Conservation (phyloP, 2,329 filamentous ascomycete genomes). For the Rutstroemia sp. region DNA sequence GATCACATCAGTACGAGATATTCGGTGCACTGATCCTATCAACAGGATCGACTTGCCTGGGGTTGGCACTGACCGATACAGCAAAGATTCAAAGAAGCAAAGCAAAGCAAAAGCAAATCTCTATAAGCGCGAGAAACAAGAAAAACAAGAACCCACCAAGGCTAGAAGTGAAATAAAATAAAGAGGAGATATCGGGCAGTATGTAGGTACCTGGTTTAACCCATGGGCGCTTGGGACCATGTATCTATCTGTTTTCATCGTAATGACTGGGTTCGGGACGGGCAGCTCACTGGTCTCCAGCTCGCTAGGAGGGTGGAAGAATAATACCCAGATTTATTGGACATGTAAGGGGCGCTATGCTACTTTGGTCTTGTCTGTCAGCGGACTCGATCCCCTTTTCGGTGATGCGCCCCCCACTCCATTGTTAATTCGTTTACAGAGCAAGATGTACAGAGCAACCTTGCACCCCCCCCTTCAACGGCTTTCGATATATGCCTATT, state of each 20-base stretch:
- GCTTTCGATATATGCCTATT: slow-evolving; percentile 22
- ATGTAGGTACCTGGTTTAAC: slow-evolving; percentile 6
- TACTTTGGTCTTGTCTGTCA: slow-evolving; percentile 15
- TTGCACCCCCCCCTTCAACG: slow-evolving; percentile 15
- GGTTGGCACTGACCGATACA: no score
- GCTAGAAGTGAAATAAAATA: slow-evolving; percentile 1
- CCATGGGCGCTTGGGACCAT: slow-evolving; percentile 8
- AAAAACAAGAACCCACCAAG: neutral
- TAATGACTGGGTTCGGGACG: neutral
- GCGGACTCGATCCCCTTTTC: slow-evolving; percentile 19
- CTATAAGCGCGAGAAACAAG: slow-evolving; percentile 12
- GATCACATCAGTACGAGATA: no score
- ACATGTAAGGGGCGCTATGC: slow-evolving; percentile 20
- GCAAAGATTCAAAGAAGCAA: slow-evolving; percentile 2
- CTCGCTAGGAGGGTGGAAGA: no score
- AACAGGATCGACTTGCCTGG: slow-evolving; percentile 10
- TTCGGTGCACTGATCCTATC: no score
- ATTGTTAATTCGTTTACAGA: no score
- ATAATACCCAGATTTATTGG: slow-evolving; percentile 16
- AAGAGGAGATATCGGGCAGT: neutral
- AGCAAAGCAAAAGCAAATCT: neutral
- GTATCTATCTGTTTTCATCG: slow-evolving; percentile 2
- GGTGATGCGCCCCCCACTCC: slow-evolving; percentile 16
- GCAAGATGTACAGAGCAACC: slow-evolving; percentile 14
- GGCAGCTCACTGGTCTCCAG: no score